Evolutionary conservation across 768 basidiomycete species (phyloP), one percentile per base, ranked within the genome.

Genomic region (Strobilomyces echinocephalus): DNA sequence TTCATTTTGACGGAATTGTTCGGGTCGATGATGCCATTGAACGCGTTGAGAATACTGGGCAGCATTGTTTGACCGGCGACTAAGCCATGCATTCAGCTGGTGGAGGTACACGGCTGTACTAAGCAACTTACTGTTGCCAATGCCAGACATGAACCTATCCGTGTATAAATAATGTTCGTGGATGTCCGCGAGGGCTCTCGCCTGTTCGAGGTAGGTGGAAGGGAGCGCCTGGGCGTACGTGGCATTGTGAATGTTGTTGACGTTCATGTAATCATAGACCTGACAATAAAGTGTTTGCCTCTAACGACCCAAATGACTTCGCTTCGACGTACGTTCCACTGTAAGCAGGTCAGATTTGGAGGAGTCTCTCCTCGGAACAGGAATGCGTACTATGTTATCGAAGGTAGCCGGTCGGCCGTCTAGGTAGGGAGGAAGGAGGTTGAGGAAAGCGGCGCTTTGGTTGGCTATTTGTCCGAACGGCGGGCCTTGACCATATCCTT

Each of bases 201-300:
- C 82, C 62, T 81, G 82, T 8, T 69, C 74, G 16, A 86, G 73
- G 59, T 72, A 79, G 0, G 73, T 73, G 1, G 69, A 33, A 9
- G 85, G 82, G 4, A 88, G 73, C 0, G 52, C 55, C 0, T 69
- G 49, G 8, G 71, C 62, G 56, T 87, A 90, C 0, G 73, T 74
- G 28, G 72, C 72, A 53, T 88, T 83, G 67, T 91, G 85, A 46
- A 86, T 84, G 42, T 61, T 76, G 59, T 86, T 76, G 47, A 89
- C 85, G 62, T 87, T 88, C 76, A 89, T 82, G 58, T 79, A 89
- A 60, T 88, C 84, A 63, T 71, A 88, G 47, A 87, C 77, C 84
- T 86, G 53, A 42, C 21, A 7, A 14, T 49, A 30, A 39, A 12
- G 42, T 3, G 31, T 28, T 41, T 41, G 38, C 36, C 33, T 43